Base-by-base conservation (phyloP, 1,284 basidiomycete genomes). In the Pascua sp. region DNA sequence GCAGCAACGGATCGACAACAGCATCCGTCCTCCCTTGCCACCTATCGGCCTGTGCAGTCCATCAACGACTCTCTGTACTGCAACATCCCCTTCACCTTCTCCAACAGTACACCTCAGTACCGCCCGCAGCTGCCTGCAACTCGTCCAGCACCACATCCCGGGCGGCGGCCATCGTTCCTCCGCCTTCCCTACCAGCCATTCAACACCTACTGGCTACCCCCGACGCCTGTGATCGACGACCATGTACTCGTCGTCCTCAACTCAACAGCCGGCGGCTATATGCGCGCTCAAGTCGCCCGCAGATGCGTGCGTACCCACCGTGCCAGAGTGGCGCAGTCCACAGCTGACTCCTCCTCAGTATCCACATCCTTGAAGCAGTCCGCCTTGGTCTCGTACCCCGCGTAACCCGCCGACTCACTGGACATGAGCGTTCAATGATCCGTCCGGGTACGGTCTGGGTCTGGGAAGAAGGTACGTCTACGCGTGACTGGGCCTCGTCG, bases 341-440 rank as follows among this genome's bases (percentile, higher is more conserved):
- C 42, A n/a, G 48, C 49, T 57, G 16, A 50, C 49, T 24, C 43
- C 7, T 55, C n/a, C n/a, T n/a, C n/a, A 75, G 73, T 13, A 73
- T 97, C 40, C 86, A 96, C 75, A 90, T 97, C 71, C 87, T 97
- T 65, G 93, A 97, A 73, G 93, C 91, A 17, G 92, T 91, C 42
- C 84, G 89, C 42, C 83, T 88, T 17, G 91, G 91, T 17, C 81
- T 91, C 55, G 89, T 95, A 39, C 91, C 93, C 2, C 84, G 92
- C 61, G 90, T 97, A 41, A 93, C 91, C 13, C 85, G 93, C 41
- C 86, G 93, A 16, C 83, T 98, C 47, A 90, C 93, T 59, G 93
- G 95, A 68, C 85, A 89, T 55, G 93, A 98, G 77, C 84, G 90
- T 57, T 87, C 86, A 68, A 88, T 92, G 84, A 95, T 98, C 72